Conservation (phyloP, 2,329 filamentous ascomycete species). For the Aaosphaeria arxii region DNA sequence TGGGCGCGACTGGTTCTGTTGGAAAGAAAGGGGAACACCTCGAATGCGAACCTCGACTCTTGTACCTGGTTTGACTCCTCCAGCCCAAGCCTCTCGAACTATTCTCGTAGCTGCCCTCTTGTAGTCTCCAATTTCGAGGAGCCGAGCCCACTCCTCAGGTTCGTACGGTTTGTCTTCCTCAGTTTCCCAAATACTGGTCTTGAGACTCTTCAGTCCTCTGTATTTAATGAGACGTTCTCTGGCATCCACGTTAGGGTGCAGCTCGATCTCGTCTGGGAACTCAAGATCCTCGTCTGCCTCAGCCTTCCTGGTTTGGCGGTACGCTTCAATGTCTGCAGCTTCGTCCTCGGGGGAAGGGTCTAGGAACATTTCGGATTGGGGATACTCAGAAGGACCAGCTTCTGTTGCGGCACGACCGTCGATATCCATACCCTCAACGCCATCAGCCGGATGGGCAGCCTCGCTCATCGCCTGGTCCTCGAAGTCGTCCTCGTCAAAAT, state of each 20-base stretch:
- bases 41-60: slow-evolving; percentile 77
- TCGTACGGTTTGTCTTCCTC: slow-evolving; percentile 83
- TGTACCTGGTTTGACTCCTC: slow-evolving; percentile 80
- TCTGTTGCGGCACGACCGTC: slow-evolving; percentile 65
- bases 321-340: slow-evolving; percentile 75
- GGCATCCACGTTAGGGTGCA: slow-evolving; percentile 82
- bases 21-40: slow-evolving; percentile 54
- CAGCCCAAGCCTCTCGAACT: slow-evolving; percentile 79
- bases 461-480: slow-evolving; percentile 51
- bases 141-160: slow-evolving; percentile 82
- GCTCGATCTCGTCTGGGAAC: slow-evolving; percentile 95
- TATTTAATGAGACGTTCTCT: slow-evolving; percentile 83
- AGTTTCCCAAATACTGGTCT: slow-evolving; percentile 83
- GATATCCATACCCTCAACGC: slow-evolving; percentile 62
- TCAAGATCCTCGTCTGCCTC: slow-evolving; percentile 89
- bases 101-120: slow-evolving; percentile 74
- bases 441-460: slow-evolving; percentile 72
- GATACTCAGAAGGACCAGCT: slow-evolving; percentile 80
- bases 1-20: slow-evolving; percentile 55
- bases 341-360: slow-evolving; percentile 79
- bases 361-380: slow-evolving; percentile 88
- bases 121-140: slow-evolving; percentile 89
- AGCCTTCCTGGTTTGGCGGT: slow-evolving; percentile 71
- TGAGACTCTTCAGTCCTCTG: slow-evolving; percentile 85
- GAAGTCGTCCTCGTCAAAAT: slow-evolving; percentile 59